Evolutionary conservation across 1,284 basidiomycete genomes (phyloP).

Genomic region (Mycosarcoma mackinlayi): DNA sequence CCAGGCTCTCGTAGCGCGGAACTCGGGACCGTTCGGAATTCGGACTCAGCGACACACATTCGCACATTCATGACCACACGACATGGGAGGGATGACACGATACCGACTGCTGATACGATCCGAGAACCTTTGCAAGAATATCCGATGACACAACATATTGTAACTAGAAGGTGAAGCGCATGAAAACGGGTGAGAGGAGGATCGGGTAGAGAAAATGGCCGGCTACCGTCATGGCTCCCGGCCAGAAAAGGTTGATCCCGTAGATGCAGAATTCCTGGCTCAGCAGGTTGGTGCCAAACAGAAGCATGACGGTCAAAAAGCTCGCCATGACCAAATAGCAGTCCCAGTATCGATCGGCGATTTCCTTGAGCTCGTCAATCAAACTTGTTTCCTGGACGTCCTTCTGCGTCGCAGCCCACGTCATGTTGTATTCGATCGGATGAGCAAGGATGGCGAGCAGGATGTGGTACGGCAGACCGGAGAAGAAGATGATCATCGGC

Average conservation of each 20-base stretch:
- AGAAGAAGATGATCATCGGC: conserved; percentile 70
- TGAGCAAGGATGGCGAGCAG: conserved; percentile 81
- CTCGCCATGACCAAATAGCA: conserved; percentile 73
- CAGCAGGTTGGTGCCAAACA: conserved; percentile 73
- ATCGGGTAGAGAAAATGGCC: conserved; percentile 51
- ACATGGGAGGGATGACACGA: too few relatives aligned
- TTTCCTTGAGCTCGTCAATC: conserved; percentile 85
- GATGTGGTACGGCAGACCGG: conserved; percentile 68
- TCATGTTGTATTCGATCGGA: conserved; percentile 84
- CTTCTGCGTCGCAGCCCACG: conserved; percentile 72
- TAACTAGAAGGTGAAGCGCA: conserved; percentile 56
- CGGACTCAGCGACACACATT: too few relatives aligned
- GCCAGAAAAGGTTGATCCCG: conserved; percentile 44
- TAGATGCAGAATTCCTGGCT: conserved; percentile 74
- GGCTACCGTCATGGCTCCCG: conserved; percentile 17
- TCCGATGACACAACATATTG: too few relatives aligned
- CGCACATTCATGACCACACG: too few relatives aligned
- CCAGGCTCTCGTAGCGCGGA: too few relatives aligned
- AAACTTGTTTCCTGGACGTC: conserved; percentile 73
- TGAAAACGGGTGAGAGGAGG: conserved; percentile 44
- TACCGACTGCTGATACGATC: too few relatives aligned
- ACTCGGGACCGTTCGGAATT: too few relatives aligned
- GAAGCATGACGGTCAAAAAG: conserved; percentile 74
- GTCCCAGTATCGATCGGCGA: conserved; percentile 68
- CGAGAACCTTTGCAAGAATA: too few relatives aligned